Evolutionary conservation across 75 land plant species (phyloP), one percentile per base, ranked within the genome.

Genomic region (Pinus taeda): DNA sequence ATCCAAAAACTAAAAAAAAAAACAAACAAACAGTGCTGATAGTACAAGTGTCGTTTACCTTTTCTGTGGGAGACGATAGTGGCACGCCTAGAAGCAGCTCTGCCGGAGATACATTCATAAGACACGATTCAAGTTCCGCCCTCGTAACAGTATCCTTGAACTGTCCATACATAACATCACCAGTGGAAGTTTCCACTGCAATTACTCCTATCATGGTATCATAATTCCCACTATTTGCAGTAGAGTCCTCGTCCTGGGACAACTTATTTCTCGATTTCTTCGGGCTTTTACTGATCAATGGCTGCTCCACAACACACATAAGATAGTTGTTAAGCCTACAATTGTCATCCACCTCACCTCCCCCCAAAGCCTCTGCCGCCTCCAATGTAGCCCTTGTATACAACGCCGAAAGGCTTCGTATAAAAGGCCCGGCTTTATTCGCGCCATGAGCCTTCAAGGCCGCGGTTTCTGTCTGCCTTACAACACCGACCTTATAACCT

Each of bases 401-500:
- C 78, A 97, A 80, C 6, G 99, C 97, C 60, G 95, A 94, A 33
- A 97, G 78, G 24, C 87, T 93, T 74, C 99, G 71, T 4, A 87
- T 72, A 70, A 97, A 97, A 4, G 99, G 99, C 3, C 95, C 99
- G 15, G 80, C 8, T 80, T 78, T 80, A 62, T 91, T 92, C 15
- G 84, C 22, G 36, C 98, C 95, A 60, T 90, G 98, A 0, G 95
- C 89, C 81, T 97, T 97, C 71, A 97, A 92, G 4, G 93, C 90
- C 3, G 99, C 93, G 4, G 98, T 97, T 74, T 97, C 99, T 5
- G 95, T 97, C 83, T 97, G 99, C 79, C 87, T 85, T 37, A 97
- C 99, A 7, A 94, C 98, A 7, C 99, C 99, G n/a, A 97, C 99
- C 81, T 97, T 97, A 78, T 88, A 89, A 76, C 98, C 99, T 4